These are phyloP conservation scores for Monsonia emarginata DNA, from an alignment of 441 rosid species.

Conservation along the genomic window DNA sequence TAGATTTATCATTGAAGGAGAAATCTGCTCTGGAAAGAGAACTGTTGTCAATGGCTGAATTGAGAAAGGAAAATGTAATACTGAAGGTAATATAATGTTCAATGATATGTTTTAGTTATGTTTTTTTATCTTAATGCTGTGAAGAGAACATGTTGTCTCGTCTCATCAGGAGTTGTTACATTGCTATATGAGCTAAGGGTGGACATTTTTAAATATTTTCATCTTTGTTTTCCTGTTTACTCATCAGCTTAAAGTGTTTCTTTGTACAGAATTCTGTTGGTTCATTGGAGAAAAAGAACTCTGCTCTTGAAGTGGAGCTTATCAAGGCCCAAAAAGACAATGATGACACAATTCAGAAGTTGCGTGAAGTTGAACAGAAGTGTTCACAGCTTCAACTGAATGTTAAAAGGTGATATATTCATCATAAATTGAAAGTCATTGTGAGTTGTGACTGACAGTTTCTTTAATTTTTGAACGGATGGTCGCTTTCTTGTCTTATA, in stretches of 20 bases:
- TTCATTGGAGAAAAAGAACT: conserved; percentile 56
- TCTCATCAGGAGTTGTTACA: background rate
- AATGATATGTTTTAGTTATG: background rate
- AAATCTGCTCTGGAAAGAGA: conserved; percentile 70
- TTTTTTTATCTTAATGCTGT: background rate
- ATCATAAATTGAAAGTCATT: background rate
- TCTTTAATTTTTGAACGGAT: background rate
- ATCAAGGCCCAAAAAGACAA: conserved; percentile 42
- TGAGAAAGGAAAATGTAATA: conserved; percentile 55
- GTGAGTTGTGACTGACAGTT: background rate
- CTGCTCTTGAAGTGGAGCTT: conserved; percentile 59
- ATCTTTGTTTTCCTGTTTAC: conserved; percentile 3
- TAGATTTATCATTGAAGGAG: conserved; percentile 61
- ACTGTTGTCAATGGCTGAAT: conserved; percentile 45
- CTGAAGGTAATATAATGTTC: conserved; percentile 45
- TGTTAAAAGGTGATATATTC: conserved; percentile 47
- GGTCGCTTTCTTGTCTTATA: background rate
- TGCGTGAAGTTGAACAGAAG: conserved; percentile 56
- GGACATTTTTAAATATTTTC: background rate
- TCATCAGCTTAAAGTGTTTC: background rate
- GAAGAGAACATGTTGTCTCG: background rate
- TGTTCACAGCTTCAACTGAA: conserved; percentile 62
- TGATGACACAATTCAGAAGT: conserved; percentile 41
- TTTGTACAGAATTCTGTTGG: conserved; percentile 53
- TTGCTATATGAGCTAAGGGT: background rate